These are phyloP conservation scores for Aspergillus sclerotioniger DNA, from an alignment of 495 filamentous ascomycete species.

Conservation along the genomic window DNA sequence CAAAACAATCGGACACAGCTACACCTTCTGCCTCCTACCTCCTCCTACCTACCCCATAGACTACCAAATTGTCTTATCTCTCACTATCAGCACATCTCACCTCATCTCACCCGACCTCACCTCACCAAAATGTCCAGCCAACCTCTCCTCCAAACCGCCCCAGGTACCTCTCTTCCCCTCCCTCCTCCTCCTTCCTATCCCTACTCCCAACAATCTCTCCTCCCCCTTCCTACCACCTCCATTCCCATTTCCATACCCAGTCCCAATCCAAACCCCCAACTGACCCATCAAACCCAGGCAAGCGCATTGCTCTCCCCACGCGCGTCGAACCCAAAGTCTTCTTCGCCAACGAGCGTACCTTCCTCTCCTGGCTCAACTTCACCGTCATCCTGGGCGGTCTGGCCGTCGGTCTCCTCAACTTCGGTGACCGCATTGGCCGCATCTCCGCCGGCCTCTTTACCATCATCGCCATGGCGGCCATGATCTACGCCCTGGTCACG, in stretches of 20 bases:
- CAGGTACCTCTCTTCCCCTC: slow-evolving; percentile 40
- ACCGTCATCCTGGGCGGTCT: slow-evolving; percentile 95
- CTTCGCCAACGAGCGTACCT: slow-evolving; percentile 99
- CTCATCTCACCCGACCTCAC: neutral
- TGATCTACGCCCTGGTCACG: slow-evolving; percentile 91
- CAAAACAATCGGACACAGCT: neutral
- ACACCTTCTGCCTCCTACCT: neutral
- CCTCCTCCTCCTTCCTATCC: neutral
- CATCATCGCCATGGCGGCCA: slow-evolving; percentile 87
- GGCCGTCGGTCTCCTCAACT: slow-evolving; percentile 95
- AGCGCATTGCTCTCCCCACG: slow-evolving; percentile 96
- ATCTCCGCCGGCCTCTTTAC: slow-evolving; percentile 94
- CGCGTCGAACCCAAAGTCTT: slow-evolving; percentile 99
- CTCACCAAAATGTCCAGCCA: slow-evolving; percentile 77
- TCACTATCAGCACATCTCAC: neutral
- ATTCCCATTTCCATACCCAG: neutral
- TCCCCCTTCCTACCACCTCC: neutral
- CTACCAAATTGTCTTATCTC: neutral
- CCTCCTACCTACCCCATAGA: neutral
- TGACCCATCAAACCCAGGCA: slow-evolving; percentile 55
- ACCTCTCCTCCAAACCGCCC: slow-evolving; percentile 88
- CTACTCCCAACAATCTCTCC: neutral
- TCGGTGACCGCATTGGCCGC: slow-evolving; percentile 88
- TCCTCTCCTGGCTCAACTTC: slow-evolving; percentile 99
- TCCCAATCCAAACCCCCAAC: neutral